Conservation (phyloP, 2,329 filamentous ascomycete species). For the Coniosporium tulheliwenetii region DNA sequence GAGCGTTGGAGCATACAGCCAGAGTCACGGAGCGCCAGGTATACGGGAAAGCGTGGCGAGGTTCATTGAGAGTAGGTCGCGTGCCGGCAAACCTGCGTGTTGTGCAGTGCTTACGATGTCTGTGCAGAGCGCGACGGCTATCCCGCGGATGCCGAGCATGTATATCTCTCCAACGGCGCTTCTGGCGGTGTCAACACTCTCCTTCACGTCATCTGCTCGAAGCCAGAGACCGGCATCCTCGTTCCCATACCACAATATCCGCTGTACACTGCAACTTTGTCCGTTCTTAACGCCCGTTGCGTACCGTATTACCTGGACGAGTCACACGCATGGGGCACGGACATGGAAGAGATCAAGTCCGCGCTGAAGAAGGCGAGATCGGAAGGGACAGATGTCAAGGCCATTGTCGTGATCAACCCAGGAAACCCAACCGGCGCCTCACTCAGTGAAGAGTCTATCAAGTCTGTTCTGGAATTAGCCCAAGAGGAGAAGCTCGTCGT, state of each 20-base stretch:
- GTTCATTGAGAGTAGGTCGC: constrained; percentile 66
- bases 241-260: constrained; percentile 97
- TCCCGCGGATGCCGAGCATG: constrained; percentile 60
- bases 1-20: constrained; percentile 91
- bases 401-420: constrained; percentile 95
- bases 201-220: constrained; percentile 73
- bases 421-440: constrained; percentile 93
- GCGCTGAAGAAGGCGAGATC: constrained; percentile 59
- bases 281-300: constrained; percentile 68
- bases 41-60: constrained; percentile 82
- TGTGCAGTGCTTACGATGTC: too few relatives aligned
- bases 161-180: constrained; percentile 80
- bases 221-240: constrained; percentile 64
- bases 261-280: constrained; percentile 85
- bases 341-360: constrained; percentile 59
- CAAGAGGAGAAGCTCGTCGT: constrained; percentile 73
- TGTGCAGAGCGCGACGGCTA: constrained; percentile 66
- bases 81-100: not conserved
- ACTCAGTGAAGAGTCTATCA: constrained; percentile 63
- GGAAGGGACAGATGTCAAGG: constrained; percentile 72
- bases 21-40: constrained; percentile 72
- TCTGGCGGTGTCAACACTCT: constrained; percentile 92
- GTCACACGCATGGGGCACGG: constrained; percentile 71
- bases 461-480: constrained; percentile 73
- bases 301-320: constrained; percentile 95